Percentiles rank a stretch among this genome's conserved stretches.
Evolutionary conservation across 352 stramenopile species (phyloP).

Genomic region (Thalassiosira livingstoniorum): DNA sequence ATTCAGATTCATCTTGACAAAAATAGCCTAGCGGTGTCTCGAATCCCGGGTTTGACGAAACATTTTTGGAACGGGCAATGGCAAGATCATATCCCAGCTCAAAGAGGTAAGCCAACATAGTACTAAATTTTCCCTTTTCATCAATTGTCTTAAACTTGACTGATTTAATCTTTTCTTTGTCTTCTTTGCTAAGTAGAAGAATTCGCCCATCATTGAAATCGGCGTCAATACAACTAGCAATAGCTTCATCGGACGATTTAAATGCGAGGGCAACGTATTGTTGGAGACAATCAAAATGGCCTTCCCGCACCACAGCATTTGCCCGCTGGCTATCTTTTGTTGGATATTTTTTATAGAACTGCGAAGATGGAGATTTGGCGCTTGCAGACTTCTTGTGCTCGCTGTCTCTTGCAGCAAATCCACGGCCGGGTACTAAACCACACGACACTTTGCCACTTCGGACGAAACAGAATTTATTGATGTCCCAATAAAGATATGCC

Average conservation of each 20-base stretch:
- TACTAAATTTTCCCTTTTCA: not conserved
- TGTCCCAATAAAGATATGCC: conserved; percentile 21
- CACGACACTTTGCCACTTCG: no score
- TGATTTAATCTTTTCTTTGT: not conserved
- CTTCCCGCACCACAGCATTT: no score
- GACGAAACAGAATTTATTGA: conserved; percentile 2
- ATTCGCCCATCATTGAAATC: not conserved
- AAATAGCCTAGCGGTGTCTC: no score
- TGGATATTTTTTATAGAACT: conserved; percentile 33
- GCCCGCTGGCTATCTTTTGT: not conserved
- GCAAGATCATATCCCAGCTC: conserved; percentile 34
- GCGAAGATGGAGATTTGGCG: not conserved
- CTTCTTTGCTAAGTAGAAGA: not conserved
- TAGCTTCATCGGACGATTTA: not conserved
- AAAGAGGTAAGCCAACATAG: conserved; percentile 29
- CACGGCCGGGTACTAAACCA: conserved; percentile 2
- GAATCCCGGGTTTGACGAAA: conserved; percentile 31
- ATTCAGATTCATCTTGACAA: no score
- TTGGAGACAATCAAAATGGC: conserved; percentile 2
- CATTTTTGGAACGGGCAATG: not conserved
- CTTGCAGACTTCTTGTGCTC: conserved; percentile 15
- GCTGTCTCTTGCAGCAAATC: conserved; percentile 11
- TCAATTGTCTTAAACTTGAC: not conserved
- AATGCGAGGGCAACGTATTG: conserved; percentile 9
- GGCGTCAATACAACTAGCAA: not conserved